Conservation (phyloP, 2,329 filamentous ascomycete species). For the Verticillium albo-atrum region DNA sequence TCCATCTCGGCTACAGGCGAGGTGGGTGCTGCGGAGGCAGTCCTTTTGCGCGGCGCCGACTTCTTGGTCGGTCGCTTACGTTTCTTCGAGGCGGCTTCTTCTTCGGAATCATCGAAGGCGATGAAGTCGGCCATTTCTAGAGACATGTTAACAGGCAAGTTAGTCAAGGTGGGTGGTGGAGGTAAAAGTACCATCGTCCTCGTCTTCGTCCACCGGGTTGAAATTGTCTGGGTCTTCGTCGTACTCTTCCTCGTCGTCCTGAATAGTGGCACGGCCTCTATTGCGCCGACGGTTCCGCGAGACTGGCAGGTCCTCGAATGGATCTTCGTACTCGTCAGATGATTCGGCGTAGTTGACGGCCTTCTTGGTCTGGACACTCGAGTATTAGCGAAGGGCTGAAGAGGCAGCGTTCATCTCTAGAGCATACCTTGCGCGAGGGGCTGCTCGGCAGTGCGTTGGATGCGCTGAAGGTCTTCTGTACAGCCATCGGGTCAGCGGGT, state of each 20-base stretch:
- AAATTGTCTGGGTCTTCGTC: constrained; percentile 61
- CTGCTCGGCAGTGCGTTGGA: constrained; percentile 54
- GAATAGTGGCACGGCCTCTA: constrained; percentile 52
- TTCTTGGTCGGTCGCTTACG: constrained; percentile 62
- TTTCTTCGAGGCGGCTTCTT: constrained; percentile 60
- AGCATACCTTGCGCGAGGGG: constrained; percentile 71
- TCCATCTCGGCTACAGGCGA: constrained; percentile 35
- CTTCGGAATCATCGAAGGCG: constrained; percentile 81
- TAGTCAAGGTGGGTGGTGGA: not conserved
- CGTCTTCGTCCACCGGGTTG: constrained; percentile 47
- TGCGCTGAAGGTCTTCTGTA: constrained; percentile 35
- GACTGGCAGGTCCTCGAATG: constrained; percentile 48
- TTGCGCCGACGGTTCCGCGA: constrained; percentile 32
- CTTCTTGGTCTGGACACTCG: constrained; percentile 43
- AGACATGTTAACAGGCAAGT: not conserved
- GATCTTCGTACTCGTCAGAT: constrained; percentile 74
- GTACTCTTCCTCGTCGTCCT: constrained; percentile 66
- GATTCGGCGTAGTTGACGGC: constrained; percentile 79
- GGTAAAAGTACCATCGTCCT: constrained; percentile 52
- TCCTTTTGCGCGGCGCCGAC: constrained; percentile 56
- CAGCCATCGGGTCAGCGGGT: constrained; percentile 32
- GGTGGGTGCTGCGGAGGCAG: constrained; percentile 31
- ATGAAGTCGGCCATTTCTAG: constrained; percentile 80
- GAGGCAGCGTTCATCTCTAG: not conserved
- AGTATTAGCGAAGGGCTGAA: not conserved